Evolutionary conservation across 352 stramenopile genomes (phyloP), one percentile per base, ranked within the genome.

Genomic region (Globisporangium solare): DNA sequence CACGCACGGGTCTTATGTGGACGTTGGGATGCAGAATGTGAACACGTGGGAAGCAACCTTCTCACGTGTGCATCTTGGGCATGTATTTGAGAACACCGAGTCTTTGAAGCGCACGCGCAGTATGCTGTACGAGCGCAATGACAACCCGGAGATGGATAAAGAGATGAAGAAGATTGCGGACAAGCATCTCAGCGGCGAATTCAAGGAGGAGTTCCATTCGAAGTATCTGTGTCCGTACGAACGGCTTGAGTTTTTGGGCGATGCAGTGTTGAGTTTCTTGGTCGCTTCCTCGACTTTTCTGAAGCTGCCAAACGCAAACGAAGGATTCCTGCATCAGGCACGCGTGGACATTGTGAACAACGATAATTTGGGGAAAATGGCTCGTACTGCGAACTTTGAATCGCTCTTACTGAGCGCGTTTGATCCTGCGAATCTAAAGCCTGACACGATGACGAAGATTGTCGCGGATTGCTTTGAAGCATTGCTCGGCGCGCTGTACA

Each of bases 401-500:
- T 74, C 66, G 20, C 67, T 95, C 10, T 58, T 95, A 27, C 65
- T 94, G 27, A 86, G 58, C 12, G 83, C 85, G 14, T 93, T 89
- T 41, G 74, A 93, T 35, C 61, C 89, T 20, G 37, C 58, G 0
- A 80, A 73, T 42, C 56, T 90, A 11, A 63, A 81, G 10, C 68
- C 76, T 43, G 66, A 86, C 3, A 61, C 64, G 24, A 91, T 73
- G 59, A 64, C 63, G 12, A 94, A 92, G 68, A 93, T 95, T 35
- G 74, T 79, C 2, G 86, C 83, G 0, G 84, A 95, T 56, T 94
- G 82, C 51, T 83, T 95, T 32, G 83, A 94, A 56, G 86, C 86
- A 8, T 52, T 95, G 32, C 51, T 94, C 8, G 86, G 86, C 2
- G 84, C 86, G 3, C 71, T 95, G 11, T 92, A 87, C 64, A 86